phyloP scores from a whole-genome alignment of 805 yeast genomes.

The Monosporozyma unispora region DNA sequence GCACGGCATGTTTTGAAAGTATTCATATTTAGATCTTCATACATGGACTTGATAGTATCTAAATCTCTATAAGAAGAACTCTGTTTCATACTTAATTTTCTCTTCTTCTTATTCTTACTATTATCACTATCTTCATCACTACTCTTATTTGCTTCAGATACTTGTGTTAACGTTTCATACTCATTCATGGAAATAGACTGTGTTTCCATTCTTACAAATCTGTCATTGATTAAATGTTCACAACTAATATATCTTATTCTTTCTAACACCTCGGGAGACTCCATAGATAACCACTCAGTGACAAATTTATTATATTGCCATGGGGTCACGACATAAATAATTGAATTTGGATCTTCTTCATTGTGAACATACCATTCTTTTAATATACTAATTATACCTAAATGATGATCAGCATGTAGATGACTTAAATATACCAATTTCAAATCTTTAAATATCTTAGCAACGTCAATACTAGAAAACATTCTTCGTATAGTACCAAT shows the following conservation, averaged over 20 bases:
- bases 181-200: slow-evolving; percentile 23
- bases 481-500: slow-evolving; percentile 60
- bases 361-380: slow-evolving; percentile 52
- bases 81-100: slow-evolving; percentile 21
- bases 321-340: slow-evolving; percentile 60
- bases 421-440: slow-evolving; percentile 69
- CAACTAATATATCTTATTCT: slow-evolving; percentile 48
- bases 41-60: slow-evolving; percentile 30
- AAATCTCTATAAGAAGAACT: slow-evolving; percentile 22
- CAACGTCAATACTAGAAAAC: slow-evolving; percentile 40
- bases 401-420: slow-evolving; percentile 94
- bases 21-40: slow-evolving; percentile 35
- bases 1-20: slow-evolving; percentile 61
- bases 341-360: slow-evolving; percentile 29
- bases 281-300: slow-evolving; percentile 55
- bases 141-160: neutral
- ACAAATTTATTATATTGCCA: slow-evolving; percentile 63
- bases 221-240: slow-evolving; percentile 44
- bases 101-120: slow-evolving; percentile 8
- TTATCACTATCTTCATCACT: slow-evolving; percentile 5
- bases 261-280: slow-evolving; percentile 32
- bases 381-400: slow-evolving; percentile 69
- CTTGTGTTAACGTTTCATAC: slow-evolving; percentile 6
- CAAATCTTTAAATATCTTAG: slow-evolving; percentile 48
- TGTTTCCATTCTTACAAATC: slow-evolving; percentile 26